phyloP scores from a whole-genome alignment of 257 asterid species.

The Solanum ossicruentum region DNA sequence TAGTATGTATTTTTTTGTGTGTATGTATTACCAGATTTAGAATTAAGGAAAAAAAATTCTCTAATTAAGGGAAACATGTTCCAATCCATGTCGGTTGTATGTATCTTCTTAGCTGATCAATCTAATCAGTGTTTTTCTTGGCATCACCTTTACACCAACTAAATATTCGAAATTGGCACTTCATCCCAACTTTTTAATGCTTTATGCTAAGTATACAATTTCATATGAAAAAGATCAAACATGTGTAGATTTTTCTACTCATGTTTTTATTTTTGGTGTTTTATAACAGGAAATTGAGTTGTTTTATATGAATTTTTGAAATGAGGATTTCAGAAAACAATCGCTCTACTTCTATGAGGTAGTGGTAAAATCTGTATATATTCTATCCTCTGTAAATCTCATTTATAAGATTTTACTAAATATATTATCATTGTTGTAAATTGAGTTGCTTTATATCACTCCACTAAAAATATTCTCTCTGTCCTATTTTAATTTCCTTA shows the following conservation, averaged over 20 bases:
- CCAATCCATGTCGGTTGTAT: background rate
- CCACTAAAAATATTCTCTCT: no score
- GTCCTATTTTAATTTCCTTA: no score
- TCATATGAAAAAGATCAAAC: background rate
- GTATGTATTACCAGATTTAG: background rate
- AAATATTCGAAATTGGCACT: background rate
- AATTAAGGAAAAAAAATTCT: background rate
- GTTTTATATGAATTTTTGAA: no score
- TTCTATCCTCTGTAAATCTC: rapidly evolving
- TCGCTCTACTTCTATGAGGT: no score
- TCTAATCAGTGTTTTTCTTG: background rate
- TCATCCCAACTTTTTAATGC: background rate
- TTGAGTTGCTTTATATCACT: background rate
- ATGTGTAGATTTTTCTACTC: background rate
- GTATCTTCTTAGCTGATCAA: background rate
- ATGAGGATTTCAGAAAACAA: no score
- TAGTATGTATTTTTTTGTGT: background rate
- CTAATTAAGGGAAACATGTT: background rate
- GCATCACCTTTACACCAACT: background rate
- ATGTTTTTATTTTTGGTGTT: background rate
- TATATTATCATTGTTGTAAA: background rate
- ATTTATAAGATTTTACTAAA: no score
- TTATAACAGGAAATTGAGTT: background rate
- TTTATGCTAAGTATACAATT: background rate
- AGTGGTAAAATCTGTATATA: no score